phyloP scores from a whole-genome alignment of 2,329 filamentous ascomycete genomes.

The Cladophialophora yegresii region DNA sequence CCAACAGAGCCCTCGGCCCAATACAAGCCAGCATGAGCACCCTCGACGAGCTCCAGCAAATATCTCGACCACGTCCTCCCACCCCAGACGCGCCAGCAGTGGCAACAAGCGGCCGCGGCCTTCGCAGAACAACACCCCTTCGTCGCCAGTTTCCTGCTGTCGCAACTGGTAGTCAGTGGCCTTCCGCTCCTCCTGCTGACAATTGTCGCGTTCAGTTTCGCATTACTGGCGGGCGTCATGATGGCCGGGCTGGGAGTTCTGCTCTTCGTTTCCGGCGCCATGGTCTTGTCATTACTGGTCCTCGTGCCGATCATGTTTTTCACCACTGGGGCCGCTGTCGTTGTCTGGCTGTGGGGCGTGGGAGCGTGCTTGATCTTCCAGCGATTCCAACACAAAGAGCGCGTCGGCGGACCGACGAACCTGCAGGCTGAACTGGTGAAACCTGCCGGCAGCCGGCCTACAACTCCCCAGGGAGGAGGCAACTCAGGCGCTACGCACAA shows the following conservation, averaged over 20 bases:
- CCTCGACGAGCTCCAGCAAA: constrained; percentile 23
- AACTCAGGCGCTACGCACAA: not conserved
- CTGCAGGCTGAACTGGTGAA: not conserved
- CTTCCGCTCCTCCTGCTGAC: constrained; percentile 70
- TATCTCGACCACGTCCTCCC: constrained; percentile 58
- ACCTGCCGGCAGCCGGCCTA: not conserved
- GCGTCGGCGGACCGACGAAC: not conserved
- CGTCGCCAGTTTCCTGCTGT: constrained; percentile 67
- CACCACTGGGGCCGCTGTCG: constrained; percentile 62
- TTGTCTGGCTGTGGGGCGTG: constrained; percentile 69
- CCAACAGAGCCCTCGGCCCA: not conserved
- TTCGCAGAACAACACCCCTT: constrained; percentile 68
- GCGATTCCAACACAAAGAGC: not conserved
- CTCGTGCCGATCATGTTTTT: constrained; percentile 70
- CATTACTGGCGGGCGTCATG: constrained; percentile 61
- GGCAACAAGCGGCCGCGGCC: constrained; percentile 55
- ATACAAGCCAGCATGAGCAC: constrained; percentile 33
- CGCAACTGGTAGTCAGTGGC: constrained; percentile 65
- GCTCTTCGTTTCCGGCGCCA: constrained; percentile 68
- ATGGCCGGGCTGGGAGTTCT: constrained; percentile 54
- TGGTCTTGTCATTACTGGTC: constrained; percentile 65
- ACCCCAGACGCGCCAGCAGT: constrained; percentile 61
- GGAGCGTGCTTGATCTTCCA: constrained; percentile 51
- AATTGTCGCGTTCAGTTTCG: constrained; percentile 65
- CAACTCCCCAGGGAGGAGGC: too few species aligned